These are phyloP conservation scores for Saccharum officinarum DNA, from an alignment of 176 grass and related monocot species.

Conservation along the genomic window DNA sequence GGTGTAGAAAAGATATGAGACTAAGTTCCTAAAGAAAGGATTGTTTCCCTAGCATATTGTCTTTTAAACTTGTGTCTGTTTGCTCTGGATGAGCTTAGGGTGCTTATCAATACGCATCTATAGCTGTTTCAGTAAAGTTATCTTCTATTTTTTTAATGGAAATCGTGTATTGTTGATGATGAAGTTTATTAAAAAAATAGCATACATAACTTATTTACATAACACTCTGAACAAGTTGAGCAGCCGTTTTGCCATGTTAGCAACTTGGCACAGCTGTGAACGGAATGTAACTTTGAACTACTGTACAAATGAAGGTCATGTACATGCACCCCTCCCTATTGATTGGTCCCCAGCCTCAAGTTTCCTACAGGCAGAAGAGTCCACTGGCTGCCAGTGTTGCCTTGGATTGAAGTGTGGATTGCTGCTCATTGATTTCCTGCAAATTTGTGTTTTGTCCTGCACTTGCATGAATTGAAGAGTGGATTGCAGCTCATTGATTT, in stretches of 20 bases:
- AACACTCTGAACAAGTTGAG: conserved; percentile 4
- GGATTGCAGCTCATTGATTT: background rate
- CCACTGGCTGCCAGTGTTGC: background rate
- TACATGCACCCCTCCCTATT: conserved; percentile 5
- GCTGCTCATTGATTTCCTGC: conserved; percentile 36
- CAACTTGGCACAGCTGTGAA: background rate
- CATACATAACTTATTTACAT: background rate
- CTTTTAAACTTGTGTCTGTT: background rate
- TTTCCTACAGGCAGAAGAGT: background rate
- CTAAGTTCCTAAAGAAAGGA: background rate
- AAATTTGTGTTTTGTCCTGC: background rate
- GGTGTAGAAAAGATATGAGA: background rate
- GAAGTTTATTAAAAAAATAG: background rate
- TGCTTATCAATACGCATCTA: background rate
- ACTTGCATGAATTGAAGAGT: background rate
- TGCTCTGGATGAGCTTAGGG: background rate
- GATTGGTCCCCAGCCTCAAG: background rate
- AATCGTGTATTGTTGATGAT: background rate
- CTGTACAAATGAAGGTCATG: background rate
- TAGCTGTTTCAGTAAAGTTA: background rate
- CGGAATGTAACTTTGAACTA: background rate
- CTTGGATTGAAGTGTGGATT: conserved; percentile 27
- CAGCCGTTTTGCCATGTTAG: background rate
- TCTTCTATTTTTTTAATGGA: background rate
- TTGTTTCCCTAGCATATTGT: background rate